Evolutionary conservation across 2,329 filamentous ascomycete genomes (phyloP), one percentile per base, ranked within the genome.

Genomic region (Cryphonectria parasitica): DNA sequence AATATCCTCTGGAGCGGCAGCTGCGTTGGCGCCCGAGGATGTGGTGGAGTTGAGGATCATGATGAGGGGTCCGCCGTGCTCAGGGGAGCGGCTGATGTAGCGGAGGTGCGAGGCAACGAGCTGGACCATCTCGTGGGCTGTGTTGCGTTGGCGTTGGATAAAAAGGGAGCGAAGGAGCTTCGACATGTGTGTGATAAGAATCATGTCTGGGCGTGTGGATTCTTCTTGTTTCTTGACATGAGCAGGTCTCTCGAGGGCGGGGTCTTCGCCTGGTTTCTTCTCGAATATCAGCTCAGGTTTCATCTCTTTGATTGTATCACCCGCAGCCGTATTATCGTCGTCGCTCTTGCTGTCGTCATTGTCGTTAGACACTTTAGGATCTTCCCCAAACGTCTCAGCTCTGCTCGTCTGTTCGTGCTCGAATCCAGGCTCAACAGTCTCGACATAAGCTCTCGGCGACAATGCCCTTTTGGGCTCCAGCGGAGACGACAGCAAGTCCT

Each of bases 101-200:
- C 83, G 82, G 17, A 89, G 78, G 63, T 81, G 83, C 3, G 72
- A 80, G 36, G 83, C 82, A 31, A 90, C 82, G n/a, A 81, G 78
- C 45, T 83, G 80, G n/a, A 88, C 78, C 17, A 80, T 78, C 5
- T 77, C 75, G 77, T 89, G 87, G 1, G 87, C 88, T 56, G 80
- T 75, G 4, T 79, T 75, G 71, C 80, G 84, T 74, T 83, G 81
- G 71, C 82, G 82, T 69, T 83, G 81, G 1, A 85, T 79, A 78
- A 89, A 89, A 64, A 89, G 81, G 5, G 82, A 77, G 36, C 82
- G 83, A 28, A 90, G 81, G 4, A 90, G 80, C 22, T 80, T 75
- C 2, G 85, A 85, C 75, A 88, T 83, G 77, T 88, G 85, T 10
- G 87, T 88, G 68, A 89, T 78, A 67, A 90, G 79, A 62, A 90